Evolutionary conservation across 768 basidiomycete genomes (phyloP).

Genomic region (Trametes maxima): DNA sequence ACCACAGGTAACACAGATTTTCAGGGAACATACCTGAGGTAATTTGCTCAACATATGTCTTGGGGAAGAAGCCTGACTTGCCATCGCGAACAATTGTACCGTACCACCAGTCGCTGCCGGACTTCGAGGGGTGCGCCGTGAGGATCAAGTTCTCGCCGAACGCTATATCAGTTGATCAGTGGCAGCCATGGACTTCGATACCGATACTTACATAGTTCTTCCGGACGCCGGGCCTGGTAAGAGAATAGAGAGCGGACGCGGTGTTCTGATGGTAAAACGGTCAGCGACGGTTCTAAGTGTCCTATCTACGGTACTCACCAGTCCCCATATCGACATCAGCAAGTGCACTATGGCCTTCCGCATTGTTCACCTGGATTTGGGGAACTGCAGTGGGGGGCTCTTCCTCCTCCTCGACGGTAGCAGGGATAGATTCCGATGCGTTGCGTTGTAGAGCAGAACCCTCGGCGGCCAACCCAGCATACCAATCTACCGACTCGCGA

Average conservation of each 20-base stretch:
- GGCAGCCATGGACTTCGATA: neutral
- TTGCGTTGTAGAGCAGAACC: constrained; percentile 39
- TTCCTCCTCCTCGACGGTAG: constrained; percentile 65
- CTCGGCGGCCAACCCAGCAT: constrained; percentile 82
- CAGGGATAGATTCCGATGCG: constrained; percentile 45
- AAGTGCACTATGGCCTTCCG: constrained; percentile 49
- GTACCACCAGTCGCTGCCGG: constrained; percentile 92
- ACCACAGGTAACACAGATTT: no score
- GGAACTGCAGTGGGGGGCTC: constrained; percentile 49
- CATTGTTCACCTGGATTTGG: constrained; percentile 55
- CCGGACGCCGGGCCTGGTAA: constrained; percentile 83
- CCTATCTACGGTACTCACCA: constrained; percentile 43
- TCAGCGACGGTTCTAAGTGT: constrained; percentile 5
- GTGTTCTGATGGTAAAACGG: constrained; percentile 50
- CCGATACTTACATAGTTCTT: constrained; percentile 76
- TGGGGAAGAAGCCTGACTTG: constrained; percentile 86
- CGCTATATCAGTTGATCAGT: constrained; percentile 41
- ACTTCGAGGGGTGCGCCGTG: constrained; percentile 82
- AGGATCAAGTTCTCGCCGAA: constrained; percentile 83
- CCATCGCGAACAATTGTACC: constrained; percentile 68
- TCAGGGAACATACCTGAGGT: constrained; percentile 55
- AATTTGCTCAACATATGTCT: constrained; percentile 79
- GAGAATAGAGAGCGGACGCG: constrained; percentile 81
- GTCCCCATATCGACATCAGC: constrained; percentile 71
- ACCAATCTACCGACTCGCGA: constrained; percentile 90